phyloP scores from a whole-genome alignment of 805 yeast genomes.

The Suhomyces faveliae region DNA sequence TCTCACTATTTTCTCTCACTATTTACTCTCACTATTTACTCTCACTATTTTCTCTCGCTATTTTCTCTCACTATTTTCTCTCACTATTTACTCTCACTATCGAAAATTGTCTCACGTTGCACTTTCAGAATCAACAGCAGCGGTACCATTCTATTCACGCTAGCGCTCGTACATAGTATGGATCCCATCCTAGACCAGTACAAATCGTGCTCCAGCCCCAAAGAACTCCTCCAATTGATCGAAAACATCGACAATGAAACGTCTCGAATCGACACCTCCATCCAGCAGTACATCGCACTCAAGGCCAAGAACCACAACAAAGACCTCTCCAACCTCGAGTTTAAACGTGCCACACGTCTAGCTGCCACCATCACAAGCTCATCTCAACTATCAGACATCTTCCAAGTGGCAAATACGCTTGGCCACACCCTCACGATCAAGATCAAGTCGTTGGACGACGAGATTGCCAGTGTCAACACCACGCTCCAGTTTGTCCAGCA shows the following conservation, averaged over 20 bases:
- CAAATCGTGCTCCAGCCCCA: constrained; percentile 23
- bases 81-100: too few species aligned
- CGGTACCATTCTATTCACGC: too few species aligned
- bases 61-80: too few species aligned
- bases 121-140: too few species aligned
- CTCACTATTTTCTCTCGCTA: too few species aligned
- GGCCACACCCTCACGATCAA: constrained; percentile 68
- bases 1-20: too few species aligned
- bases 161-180: too few species aligned
- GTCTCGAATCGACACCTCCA: constrained; percentile 23
- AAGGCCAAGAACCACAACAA: constrained; percentile 33
- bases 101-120: too few species aligned
- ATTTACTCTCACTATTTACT: too few species aligned
- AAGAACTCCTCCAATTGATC: constrained; percentile 28
- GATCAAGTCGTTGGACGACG: constrained; percentile 68
- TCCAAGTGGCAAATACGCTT: constrained; percentile 60
- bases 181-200: constrained; percentile 1
- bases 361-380: constrained; percentile 59
- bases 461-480: constrained; percentile 59
- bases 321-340: constrained; percentile 50
- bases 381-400: constrained; percentile 50
- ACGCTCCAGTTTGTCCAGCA: constrained; percentile 64
- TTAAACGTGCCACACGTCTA: constrained; percentile 56
- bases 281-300: constrained; percentile 22
- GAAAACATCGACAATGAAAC: constrained; percentile 27